Conservation (phyloP, 805 yeast genomes). For the Saccharomycopsis schoenii region DNA sequence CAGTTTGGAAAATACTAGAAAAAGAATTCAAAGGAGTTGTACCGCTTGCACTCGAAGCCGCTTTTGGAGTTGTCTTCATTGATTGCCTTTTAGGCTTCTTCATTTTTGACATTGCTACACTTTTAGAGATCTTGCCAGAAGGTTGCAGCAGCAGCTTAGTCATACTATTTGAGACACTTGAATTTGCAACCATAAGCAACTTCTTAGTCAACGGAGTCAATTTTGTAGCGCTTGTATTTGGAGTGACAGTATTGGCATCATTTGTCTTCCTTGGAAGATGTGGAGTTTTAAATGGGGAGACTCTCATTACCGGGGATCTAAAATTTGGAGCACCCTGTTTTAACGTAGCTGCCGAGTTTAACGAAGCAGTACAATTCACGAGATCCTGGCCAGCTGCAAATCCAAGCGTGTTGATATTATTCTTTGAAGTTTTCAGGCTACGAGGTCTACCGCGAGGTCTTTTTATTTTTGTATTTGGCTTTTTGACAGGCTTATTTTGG, state of each 20-base stretch:
- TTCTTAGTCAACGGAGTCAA: constrained; percentile 16
- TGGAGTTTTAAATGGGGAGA: constrained; percentile 17
- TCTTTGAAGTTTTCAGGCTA: neutral
- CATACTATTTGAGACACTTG: neutral
- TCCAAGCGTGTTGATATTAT: neutral
- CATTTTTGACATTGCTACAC: neutral
- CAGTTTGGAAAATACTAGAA: neutral
- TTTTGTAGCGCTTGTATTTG: neutral
- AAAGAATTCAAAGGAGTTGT: neutral
- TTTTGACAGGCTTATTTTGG: neutral
- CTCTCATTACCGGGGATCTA: constrained; percentile 21
- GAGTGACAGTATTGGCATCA: neutral
- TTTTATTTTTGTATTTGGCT: neutral
- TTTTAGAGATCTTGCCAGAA: neutral
- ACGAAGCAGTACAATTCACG: constrained; percentile 1
- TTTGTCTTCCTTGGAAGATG: neutral
- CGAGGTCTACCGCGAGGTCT: neutral
- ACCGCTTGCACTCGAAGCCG: neutral
- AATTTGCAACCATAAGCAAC: constrained; percentile 7
- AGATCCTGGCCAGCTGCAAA: neutral
- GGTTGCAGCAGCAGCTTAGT: neutral
- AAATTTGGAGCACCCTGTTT: constrained; percentile 21
- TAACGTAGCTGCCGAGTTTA: constrained; percentile 3
- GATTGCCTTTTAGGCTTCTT: neutral
- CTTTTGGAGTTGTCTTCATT: too few relatives aligned